Base-by-base conservation (phyloP, 2,329 filamentous ascomycete species). In the Ophiostoma quercus region DNA sequence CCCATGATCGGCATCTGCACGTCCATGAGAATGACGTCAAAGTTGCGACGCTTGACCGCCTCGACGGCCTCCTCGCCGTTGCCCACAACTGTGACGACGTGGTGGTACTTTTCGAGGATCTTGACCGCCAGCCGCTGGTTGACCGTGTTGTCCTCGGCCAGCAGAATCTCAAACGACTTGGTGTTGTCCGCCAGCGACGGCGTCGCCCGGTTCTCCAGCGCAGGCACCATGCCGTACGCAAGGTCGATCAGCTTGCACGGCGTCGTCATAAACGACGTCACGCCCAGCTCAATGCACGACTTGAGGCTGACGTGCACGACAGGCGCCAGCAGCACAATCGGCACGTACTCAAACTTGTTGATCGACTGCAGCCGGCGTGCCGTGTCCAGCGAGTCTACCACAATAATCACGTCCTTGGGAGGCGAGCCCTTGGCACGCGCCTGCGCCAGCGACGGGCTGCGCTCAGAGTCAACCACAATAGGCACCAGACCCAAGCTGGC, bases 1-100 rank as follows among this genome's bases (percentile, higher is more conserved):
- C 95, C 95, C 94, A 98, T 98, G 76, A 98, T 91, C n/a, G 95
- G 95, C 95, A 99, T 99, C 79, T 98, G 95, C 22, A 99, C 95
- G 77, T 99, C 95, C 95, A 99, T 99, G 67, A 99, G 85, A 73
- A 99, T 95, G 72, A 97, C 92, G 79, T 99, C 95, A 78, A 96
- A 99, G 77, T 92, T 90, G 81, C 91, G 94, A 78, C 90, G 88
- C 84, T 96, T 94, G 75, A 97, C 89, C n/a, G 91, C 89, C 77
- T 97, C 91, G 16, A 98, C 88, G 1, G 95, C 95, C 77, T 98
- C 94, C 73, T 94, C 86, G 72, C 95, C 95, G 77, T 99, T 99
- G 75, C 94, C 92, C 62, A 97, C 95, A 32, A 99, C 95, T 0
- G 91, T 94, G 32, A 96, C 92, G 34, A 90, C 89, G 77, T 96